phyloP scores from a whole-genome alignment of 495 filamentous ascomycete genomes.

The Letharia lupina region DNA sequence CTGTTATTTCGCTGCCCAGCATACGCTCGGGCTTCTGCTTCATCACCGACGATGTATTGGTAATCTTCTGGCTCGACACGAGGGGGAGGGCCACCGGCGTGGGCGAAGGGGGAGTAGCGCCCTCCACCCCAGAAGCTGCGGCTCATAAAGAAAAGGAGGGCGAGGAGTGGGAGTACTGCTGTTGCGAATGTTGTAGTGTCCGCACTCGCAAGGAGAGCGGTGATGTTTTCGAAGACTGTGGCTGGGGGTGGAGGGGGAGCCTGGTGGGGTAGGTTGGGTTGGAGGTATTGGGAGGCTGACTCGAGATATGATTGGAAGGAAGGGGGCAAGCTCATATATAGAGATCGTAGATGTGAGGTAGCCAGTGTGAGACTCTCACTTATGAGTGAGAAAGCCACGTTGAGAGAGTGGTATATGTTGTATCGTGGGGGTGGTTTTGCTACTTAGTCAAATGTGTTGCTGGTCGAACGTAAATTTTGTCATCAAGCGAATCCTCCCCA shows the following conservation, averaged over 20 bases:
- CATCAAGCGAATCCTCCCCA: conserved; percentile 13
- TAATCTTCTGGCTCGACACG: conserved; percentile 70
- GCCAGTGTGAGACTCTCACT: conserved; percentile 35
- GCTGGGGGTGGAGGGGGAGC: conserved; percentile 25
- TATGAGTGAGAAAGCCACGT: conserved; percentile 42
- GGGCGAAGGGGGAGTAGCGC: conserved; percentile 46
- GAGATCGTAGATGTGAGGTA: conserved; percentile 43
- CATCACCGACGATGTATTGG: conserved; percentile 63
- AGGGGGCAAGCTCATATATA: conserved; percentile 46
- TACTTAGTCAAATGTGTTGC: not conserved
- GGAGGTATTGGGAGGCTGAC: conserved; percentile 30
- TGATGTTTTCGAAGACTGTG: conserved; percentile 3
- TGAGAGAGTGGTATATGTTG: conserved; percentile 32
- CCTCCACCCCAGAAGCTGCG: conserved; percentile 53
- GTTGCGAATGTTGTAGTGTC: conserved; percentile 37
- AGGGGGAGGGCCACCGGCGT: conserved; percentile 30
- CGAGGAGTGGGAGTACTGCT: conserved; percentile 43
- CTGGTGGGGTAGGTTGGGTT: conserved; percentile 39
- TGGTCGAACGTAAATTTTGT: conserved; percentile 1
- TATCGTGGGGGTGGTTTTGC: conserved; percentile 1
- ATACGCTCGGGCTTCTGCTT: conserved; percentile 32
- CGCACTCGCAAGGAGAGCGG: conserved; percentile 8
- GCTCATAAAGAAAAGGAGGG: conserved; percentile 39
- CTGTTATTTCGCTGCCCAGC: conserved; percentile 31
- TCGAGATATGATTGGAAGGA: conserved; percentile 35